These are phyloP conservation scores for Floccularia luteovirens DNA, from an alignment of 768 basidiomycete species.

Conservation along the genomic window DNA sequence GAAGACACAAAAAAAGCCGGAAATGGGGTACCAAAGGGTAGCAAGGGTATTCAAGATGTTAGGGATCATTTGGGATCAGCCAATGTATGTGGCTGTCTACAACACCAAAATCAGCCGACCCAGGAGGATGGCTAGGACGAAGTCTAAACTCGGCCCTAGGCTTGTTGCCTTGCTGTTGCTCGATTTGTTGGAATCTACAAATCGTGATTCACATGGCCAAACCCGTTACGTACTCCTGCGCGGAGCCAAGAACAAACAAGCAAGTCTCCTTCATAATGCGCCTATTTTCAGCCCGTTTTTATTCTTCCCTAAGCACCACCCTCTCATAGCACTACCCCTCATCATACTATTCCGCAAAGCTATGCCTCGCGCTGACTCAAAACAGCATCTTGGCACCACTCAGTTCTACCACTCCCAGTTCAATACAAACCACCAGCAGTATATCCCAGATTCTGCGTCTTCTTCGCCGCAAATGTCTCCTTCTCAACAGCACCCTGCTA, in stretches of 20 bases:
- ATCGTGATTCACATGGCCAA: constrained; percentile 16
- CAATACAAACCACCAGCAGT: constrained; percentile 18
- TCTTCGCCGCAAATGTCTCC: constrained; percentile 20
- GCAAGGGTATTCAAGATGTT: no score
- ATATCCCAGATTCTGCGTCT: constrained; percentile 14
- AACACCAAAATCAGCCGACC: constrained; percentile 8
- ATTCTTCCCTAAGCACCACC: constrained; percentile 9
- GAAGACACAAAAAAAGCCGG: no score
- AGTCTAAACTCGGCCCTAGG: constrained; percentile 19
- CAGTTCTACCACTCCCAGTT: constrained; percentile 27
- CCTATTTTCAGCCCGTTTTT: constrained; percentile 11
- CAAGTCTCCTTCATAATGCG: constrained; percentile 14
- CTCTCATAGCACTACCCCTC: not conserved
- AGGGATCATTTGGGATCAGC: no score
- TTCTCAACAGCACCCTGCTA: constrained; percentile 12
- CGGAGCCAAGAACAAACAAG: constrained; percentile 22
- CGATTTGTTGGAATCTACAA: no score
- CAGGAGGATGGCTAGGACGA: constrained; percentile 14
- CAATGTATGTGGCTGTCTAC: not conserved
- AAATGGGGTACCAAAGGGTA: no score
- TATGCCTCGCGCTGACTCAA: constrained; percentile 32
- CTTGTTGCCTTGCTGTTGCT: no score
- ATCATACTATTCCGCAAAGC: no score
- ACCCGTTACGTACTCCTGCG: constrained; percentile 20
- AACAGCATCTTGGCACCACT: constrained; percentile 12